Base-by-base conservation (phyloP, 345 rosid genomes). In the Abelmoschus esculentus region DNA sequence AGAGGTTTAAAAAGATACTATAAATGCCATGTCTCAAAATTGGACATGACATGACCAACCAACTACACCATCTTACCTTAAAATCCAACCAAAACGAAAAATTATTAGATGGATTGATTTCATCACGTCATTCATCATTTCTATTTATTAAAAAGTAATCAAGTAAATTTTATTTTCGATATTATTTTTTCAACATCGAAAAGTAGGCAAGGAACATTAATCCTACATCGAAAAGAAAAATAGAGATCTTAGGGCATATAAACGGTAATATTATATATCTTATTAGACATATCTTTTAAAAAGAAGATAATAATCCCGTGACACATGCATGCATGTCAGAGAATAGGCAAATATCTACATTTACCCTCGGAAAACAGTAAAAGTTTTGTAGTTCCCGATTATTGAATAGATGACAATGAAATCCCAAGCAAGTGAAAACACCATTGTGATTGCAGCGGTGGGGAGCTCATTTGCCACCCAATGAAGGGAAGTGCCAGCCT, bases 401-500 rank as follows among this genome's bases (percentile, higher is more conserved):
- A 59, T 70, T 26, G 7, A 72, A 50, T 60, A 67, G 66, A 74
- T 44, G 62, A 66, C 78, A 54, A 29, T 66, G 72, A 70, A 49
- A 69, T 68, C 77, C 17, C 76, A 69, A 12, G 68, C 67, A 19
- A n/a, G 9, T 52, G 55, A 65, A 53, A 52, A 50, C 68, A 55
- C 68, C 75, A 58, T 7, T 17, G 70, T 11, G 44, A 65, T 52
- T 58, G 50, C 67, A 58, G 44, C 19, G 9, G 32, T 28, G 38
- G 64, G 50, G 61, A 73, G 10, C 74, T 89, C 90, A 91, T 80
- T 88, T 91, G 76, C 90, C 97, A 70, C 96, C 90, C 77, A 95
- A 82, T 36, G 97, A 17, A 47, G 99, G 99, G 90, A 95, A 95
- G 65, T 91, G 96, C 31, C 88, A 89, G 4, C 91, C 62, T 91